Percentiles rank a stretch among this genome's conserved stretches.
Conservation (phyloP, 2,329 filamentous ascomycete species). For the Exophiala calicioides region DNA sequence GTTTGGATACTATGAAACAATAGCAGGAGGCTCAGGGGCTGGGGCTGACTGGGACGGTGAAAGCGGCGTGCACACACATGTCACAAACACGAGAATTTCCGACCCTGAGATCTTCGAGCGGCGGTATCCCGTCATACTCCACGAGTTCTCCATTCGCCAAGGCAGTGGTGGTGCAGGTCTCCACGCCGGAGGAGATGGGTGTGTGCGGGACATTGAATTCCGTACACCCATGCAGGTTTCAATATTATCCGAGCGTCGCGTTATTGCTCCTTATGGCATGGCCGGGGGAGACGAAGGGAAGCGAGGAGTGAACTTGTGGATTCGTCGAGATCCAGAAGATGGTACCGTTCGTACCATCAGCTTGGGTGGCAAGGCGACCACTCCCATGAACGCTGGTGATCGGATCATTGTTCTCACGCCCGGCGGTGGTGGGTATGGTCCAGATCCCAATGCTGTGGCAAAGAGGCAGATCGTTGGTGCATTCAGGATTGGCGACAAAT, state of each 20-base stretch:
- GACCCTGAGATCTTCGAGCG: constrained; percentile 78
- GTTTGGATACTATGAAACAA: constrained; percentile 81
- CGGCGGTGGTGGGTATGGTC: constrained; percentile 24
- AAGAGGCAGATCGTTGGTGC: not conserved
- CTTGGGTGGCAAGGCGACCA: constrained; percentile 32
- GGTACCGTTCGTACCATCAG: constrained; percentile 22
- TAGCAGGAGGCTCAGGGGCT: constrained; percentile 74
- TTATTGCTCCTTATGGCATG: constrained; percentile 32
- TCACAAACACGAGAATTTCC: constrained; percentile 84
- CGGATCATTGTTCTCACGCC: constrained; percentile 37
- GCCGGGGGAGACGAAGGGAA: constrained; percentile 27
- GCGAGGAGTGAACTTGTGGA: constrained; percentile 31
- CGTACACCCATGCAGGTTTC: constrained; percentile 70
- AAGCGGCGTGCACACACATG: constrained; percentile 74
- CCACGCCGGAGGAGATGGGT: constrained; percentile 71
- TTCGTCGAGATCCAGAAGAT: constrained; percentile 22
- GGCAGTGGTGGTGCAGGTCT: constrained; percentile 66
- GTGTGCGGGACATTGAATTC: constrained; percentile 79
- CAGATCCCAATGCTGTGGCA: not conserved
- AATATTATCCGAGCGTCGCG: constrained; percentile 32
- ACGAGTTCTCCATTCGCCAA: constrained; percentile 65
- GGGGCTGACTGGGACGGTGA: constrained; percentile 73
- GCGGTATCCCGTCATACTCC: constrained; percentile 71
- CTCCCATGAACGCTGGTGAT: constrained; percentile 36
- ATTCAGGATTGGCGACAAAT: constrained; percentile 5